Conservation (phyloP, 2,329 filamentous ascomycete genomes). For the Chrysoporthe cubensis region DNA sequence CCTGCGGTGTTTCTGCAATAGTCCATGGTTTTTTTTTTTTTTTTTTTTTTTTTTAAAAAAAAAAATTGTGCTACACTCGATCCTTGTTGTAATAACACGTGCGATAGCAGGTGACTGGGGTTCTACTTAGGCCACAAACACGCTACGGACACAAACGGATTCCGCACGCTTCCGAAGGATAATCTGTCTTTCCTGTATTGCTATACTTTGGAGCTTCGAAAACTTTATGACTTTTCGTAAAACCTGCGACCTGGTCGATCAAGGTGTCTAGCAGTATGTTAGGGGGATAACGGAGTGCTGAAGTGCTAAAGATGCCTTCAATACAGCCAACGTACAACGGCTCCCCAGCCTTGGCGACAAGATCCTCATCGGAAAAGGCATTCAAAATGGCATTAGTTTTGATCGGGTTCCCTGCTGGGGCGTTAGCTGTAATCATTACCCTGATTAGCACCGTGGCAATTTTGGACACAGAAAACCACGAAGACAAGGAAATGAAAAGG, state of each 20-base stretch:
- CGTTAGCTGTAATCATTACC: background rate
- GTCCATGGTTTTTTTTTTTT: too few relatives aligned
- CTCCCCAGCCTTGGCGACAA: background rate
- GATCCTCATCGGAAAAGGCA: constrained; percentile 34
- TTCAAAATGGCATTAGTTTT: constrained; percentile 41
- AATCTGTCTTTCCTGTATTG: too few relatives aligned
- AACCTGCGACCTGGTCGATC: constrained; percentile 40
- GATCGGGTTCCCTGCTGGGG: constrained; percentile 31
- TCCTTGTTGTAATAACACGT: too few relatives aligned
- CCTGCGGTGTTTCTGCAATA: too few relatives aligned
- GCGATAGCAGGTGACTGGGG: too few relatives aligned
- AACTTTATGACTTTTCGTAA: constrained; percentile 34
- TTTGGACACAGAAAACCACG: background rate
- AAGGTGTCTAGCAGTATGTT: constrained; percentile 41
- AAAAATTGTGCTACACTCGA: too few relatives aligned
- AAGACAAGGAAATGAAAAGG: background rate
- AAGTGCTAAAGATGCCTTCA: constrained; percentile 42
- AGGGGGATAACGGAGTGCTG: constrained; percentile 42
- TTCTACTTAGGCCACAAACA: too few relatives aligned
- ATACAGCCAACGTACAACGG: constrained; percentile 38
- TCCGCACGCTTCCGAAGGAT: too few relatives aligned
- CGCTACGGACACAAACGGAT: too few relatives aligned
- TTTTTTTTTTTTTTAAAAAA: too few relatives aligned
- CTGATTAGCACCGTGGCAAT: background rate
- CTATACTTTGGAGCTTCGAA: constrained; percentile 29